Base-by-base conservation (phyloP, 768 basidiomycete species). In the Tylopilus subfusipes region DNA sequence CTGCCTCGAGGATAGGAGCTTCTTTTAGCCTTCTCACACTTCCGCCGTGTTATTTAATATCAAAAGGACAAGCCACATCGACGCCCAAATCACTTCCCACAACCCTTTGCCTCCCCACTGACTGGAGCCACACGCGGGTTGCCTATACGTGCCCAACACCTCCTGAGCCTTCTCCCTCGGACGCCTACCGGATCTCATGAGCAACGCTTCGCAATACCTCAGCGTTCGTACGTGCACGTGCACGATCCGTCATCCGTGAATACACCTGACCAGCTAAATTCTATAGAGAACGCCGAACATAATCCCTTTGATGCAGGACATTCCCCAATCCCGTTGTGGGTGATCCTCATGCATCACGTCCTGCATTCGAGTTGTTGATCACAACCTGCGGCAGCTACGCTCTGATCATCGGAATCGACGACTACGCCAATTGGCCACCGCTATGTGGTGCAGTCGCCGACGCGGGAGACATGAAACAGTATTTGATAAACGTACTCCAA, bases 381-480 rank as follows among this genome's bases (percentile, higher is more conserved):
- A 9, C 5, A 34, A 2, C n/a, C 9, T n/a, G n/a, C n/a, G n/a
- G 1, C 31, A 51, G 50, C 43, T 73, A 75, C 13, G 75, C 76
- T 9, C 65, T 79, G 21, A 65, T 77, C 47, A 75, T 80, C 40
- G 78, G 77, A 8, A 78, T 79, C 49, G 71, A 78, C 52, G 42
- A 68, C 42, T 80, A 79, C 42, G 48, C 30, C 24, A 50, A 57
- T 36, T 58, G 63, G 50, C 22, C 19, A 2, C 60, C 69, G 40
- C 71, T 79, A 40, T 45, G 33, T 18, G 73, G 70, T 16, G 76
- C 76, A 1, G 54, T 53, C 19, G 21, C 44, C 3, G 52, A 53
- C 53, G 77, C 77, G 0, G 62, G 74, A 50, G 66, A 66, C 7
- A 66, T 80, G 39, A 63, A 68, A 44, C 25, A 62, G 0, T 77